phyloP scores from a whole-genome alignment of 2,329 filamentous ascomycete species.

The Colletotrichum zoysiae region DNA sequence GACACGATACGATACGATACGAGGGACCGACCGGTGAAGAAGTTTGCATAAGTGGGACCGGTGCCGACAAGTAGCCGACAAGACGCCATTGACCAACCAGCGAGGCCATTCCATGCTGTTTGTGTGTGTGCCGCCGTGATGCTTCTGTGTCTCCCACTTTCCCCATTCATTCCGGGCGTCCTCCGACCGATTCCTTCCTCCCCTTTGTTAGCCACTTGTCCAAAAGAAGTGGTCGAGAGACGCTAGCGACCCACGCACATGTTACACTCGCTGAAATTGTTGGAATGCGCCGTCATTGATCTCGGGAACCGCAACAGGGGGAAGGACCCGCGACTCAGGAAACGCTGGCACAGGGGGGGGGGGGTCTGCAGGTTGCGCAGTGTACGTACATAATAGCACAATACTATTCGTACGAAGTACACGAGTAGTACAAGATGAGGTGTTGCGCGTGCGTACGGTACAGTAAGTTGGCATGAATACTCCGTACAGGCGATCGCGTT shows the following conservation, averaged over 20 bases:
- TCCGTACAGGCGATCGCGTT: too few species aligned
- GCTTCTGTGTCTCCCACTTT: not conserved
- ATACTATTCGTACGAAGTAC: too few species aligned
- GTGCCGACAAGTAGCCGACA: constrained; percentile 16
- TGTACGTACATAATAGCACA: not conserved
- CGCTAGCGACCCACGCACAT: constrained; percentile 11
- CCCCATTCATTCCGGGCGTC: constrained; percentile 29
- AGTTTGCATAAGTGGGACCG: constrained; percentile 38
- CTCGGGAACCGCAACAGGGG: constrained; percentile 1
- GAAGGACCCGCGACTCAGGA: constrained; percentile 19
- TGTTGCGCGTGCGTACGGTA: not conserved
- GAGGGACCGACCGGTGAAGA: constrained; percentile 35
- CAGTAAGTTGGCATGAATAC: not conserved
- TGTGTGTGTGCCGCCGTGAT: constrained; percentile 5
- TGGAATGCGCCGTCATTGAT: constrained; percentile 35
- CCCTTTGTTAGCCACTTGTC: not conserved
- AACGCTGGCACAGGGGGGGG: constrained; percentile 10
- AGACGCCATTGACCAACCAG: constrained; percentile 35
- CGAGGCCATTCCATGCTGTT: not conserved
- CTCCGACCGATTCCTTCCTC: constrained; percentile 21
- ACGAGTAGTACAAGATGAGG: not conserved
- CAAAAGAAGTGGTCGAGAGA: not conserved
- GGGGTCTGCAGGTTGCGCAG: not conserved
- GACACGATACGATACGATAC: constrained; percentile 39
- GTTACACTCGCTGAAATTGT: constrained; percentile 39